Evolutionary conservation across 2,329 filamentous ascomycete species (phyloP).

Genomic region (Endocalyx cinctus): DNA sequence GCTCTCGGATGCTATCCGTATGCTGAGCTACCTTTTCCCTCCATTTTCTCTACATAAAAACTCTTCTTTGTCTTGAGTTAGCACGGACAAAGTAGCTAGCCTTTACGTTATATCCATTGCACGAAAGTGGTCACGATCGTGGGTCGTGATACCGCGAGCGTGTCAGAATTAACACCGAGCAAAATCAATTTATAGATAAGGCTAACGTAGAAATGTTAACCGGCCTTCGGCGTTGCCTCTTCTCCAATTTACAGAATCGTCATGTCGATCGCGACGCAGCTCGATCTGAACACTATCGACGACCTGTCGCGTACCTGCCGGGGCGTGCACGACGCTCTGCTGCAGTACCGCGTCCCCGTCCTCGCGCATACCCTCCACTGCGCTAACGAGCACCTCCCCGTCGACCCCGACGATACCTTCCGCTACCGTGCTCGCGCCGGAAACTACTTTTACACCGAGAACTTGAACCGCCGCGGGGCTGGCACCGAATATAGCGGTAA

Average conservation of each 20-base stretch:
- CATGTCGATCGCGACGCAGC: slow-evolving; percentile 65
- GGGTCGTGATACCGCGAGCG: slow-evolving; percentile 12
- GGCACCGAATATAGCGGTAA: slow-evolving; percentile 57
- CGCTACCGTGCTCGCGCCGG: slow-evolving; percentile 53
- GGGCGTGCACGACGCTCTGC: slow-evolving; percentile 69
- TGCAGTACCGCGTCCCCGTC: slow-evolving; percentile 73
- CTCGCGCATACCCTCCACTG: slow-evolving; percentile 75
- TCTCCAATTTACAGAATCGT: slow-evolving; percentile 58
- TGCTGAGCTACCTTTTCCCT: slow-evolving; percentile 30
- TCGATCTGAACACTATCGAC: slow-evolving; percentile 86
- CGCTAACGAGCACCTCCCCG: slow-evolving; percentile 59
- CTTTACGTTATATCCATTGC: too few relatives aligned
- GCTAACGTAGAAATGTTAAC: too few relatives aligned
- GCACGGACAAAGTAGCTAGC: too few relatives aligned
- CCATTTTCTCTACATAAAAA: neutral
- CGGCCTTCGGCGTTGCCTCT: too few relatives aligned
- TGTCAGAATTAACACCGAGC: too few relatives aligned
- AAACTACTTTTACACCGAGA: slow-evolving; percentile 58
- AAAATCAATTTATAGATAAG: too few relatives aligned
- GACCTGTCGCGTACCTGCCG: slow-evolving; percentile 78
- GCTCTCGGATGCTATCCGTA: slow-evolving; percentile 67
- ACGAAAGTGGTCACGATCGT: neutral
- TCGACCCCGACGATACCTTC: slow-evolving; percentile 52
- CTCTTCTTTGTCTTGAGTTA: too few relatives aligned
- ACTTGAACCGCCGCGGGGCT: too few relatives aligned